Conservation (phyloP, 192 early-diverging fungal species). For the Coemansia sp. region DNA sequence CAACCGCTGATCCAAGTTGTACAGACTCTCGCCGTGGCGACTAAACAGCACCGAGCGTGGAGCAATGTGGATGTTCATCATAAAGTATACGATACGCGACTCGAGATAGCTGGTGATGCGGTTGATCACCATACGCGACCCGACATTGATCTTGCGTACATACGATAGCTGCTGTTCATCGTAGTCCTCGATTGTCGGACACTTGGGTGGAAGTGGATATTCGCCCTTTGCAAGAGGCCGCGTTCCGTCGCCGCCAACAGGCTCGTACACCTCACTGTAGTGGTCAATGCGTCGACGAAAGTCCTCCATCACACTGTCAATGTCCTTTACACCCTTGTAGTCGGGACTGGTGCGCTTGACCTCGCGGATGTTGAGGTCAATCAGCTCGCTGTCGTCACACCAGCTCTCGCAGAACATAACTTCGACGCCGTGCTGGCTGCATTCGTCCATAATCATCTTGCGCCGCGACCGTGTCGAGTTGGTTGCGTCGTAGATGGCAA, state of each 20-base stretch:
- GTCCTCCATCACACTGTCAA: constrained; percentile 84
- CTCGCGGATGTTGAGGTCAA: constrained; percentile 91
- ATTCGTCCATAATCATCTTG: constrained; percentile 67
- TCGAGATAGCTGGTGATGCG: constrained; percentile 94
- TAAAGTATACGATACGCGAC: constrained; percentile 95
- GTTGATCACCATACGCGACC: constrained; percentile 87
- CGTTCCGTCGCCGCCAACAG: constrained; percentile 61
- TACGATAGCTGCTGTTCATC: constrained; percentile 74
- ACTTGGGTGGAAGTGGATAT: constrained; percentile 45
- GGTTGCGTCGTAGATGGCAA: constrained; percentile 98
- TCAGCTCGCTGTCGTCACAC: constrained; percentile 85
- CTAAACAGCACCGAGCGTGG: constrained; percentile 92
- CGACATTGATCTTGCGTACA: constrained; percentile 95
- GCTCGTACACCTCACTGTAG: constrained; percentile 89
- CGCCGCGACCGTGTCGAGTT: constrained; percentile 89
- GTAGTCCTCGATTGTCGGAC: constrained; percentile 46
- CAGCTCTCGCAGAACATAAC: constrained; percentile 97
- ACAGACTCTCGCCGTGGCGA: constrained; percentile 92
- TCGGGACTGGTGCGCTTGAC: constrained; percentile 95
- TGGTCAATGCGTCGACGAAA: constrained; percentile 90
- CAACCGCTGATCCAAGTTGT: constrained; percentile 88
- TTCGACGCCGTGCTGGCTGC: constrained; percentile 72
- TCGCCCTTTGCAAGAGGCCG: constrained; percentile 51
- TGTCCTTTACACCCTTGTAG: constrained; percentile 80
- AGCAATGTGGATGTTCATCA: constrained; percentile 98